Conservation (phyloP, 331 rosid genomes). For the Quercus lobata region DNA sequence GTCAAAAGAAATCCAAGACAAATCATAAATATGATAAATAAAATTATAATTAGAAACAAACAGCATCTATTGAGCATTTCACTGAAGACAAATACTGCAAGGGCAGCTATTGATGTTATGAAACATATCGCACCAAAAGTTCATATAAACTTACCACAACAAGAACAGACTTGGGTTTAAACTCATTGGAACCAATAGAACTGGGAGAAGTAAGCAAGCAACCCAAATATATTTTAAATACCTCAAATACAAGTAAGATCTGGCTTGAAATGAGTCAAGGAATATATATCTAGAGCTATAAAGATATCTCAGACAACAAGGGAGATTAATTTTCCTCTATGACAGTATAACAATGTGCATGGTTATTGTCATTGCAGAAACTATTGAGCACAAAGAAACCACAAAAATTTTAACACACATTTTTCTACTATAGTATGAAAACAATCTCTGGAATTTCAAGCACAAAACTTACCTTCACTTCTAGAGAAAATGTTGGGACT, state of each 20-base stretch:
- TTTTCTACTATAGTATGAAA: background rate
- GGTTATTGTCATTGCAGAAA: background rate
- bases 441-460: background rate
- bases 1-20: background rate
- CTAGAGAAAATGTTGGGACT: slow-evolving; percentile 89
- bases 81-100: background rate
- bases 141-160: background rate
- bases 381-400: background rate
- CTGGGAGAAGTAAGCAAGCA: background rate
- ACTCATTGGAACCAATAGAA: background rate
- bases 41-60: background rate
- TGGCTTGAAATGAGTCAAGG: background rate
- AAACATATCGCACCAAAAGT: background rate
- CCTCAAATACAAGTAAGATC: background rate
- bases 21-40: background rate
- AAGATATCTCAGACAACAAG: background rate
- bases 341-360: background rate
- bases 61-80: background rate
- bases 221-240: background rate
- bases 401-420: background rate
- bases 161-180: background rate
- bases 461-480: slow-evolving; percentile 67
- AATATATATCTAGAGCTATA: background rate
- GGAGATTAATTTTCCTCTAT: background rate
- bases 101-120: background rate